Evolutionary conservation across 768 basidiomycete species (phyloP), one percentile per base, ranked within the genome.

Genomic region (Mycena venus): DNA sequence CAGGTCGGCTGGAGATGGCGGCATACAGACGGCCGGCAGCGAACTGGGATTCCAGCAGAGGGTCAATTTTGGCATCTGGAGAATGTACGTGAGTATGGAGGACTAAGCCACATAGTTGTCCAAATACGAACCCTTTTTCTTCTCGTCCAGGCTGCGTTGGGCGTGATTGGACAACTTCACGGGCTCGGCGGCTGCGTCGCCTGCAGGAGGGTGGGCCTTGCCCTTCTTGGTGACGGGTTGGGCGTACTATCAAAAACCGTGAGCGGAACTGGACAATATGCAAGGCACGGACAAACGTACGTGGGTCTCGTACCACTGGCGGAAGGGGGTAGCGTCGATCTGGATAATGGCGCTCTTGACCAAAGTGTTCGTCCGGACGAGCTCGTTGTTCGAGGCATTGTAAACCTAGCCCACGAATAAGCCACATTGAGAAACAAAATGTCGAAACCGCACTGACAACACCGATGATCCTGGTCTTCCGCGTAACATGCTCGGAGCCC

Each of bases 351-450:
- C 95, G 75, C 94, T 90, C 90, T 98, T 99, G 83, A 99, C 98
- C 70, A 99, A 93, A 68, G 98, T 99, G 90, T 99, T 99, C 81
- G 98, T 99, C 81, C 98, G 96, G 83, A 99, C 98, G 82, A 99
- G 93, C 87, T 99, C 98, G 88, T 99, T 99, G 93, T 99, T 99
- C 76, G 98, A 97, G 56, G 98, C 92, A 85, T 99, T 99, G 92
- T 99, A 99, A 60, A 96, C 95, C 96, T 97, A 75, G 53, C 53
- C 40, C 49, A 42, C 38, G 70, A 70, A 72, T 53, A 25, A 69
- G 62, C 25, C 15, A 32, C 60, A 29, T 8, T 27, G 31, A 2
- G n/a, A 55, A 55, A 75, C 27, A 75, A 15, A 21, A 58, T 55
- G 27, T 27, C 51, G n/a, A 44, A 31, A 92, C 95, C 83, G 86